Evolutionary conservation across 1,284 basidiomycete genomes (phyloP), one percentile per base, ranked within the genome.

Genomic region (Cryptococcus sp.): DNA sequence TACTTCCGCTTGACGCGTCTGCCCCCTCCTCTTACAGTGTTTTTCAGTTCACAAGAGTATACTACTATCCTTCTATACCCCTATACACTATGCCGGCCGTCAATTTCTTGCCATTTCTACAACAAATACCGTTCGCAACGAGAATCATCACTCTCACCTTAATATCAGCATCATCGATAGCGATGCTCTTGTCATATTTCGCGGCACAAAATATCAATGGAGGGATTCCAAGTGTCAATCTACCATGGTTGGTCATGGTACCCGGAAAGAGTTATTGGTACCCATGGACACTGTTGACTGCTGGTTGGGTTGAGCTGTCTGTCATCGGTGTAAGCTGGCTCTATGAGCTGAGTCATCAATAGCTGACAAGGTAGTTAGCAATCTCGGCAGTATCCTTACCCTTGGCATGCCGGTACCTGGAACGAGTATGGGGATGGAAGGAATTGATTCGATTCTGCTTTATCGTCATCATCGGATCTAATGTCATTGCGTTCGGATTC

Each of bases 271-370:
- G 87, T 65, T 72, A 91, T 44, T 90, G 87, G 77, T 87, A 86
- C 63, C 94, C 94, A 24, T 98, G 92, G 93, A 92, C 91, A 2
- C 81, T 98, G 54, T 74, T 93, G 23, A 92, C 88, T 0, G 85
- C 90, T 1, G 85, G 83, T 10, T 83, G 94, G 56, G 87, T 96
- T 44, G 94, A 98, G 77, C 83, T 85, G 45, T 86, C 81, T 53
- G 64, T 92, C 52, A 75, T 90, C 59, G 91, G 94, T 82, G 92
- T 89, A 54, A 65, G 85, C 78, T 2, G 3, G 16, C n/a, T n/a
- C n/a, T n/a, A n/a, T n/a, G n/a, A n/a, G n/a, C n/a, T n/a, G n/a
- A n/a, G n/a, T n/a, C n/a, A n/a, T n/a, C n/a, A n/a, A n/a, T n/a
- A n/a, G 22, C 19, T 39, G 47, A 48, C 36, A 34, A 9, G 10